Evolutionary conservation across 805 yeast species (phyloP).

Genomic region (Saturnispora bothae): DNA sequence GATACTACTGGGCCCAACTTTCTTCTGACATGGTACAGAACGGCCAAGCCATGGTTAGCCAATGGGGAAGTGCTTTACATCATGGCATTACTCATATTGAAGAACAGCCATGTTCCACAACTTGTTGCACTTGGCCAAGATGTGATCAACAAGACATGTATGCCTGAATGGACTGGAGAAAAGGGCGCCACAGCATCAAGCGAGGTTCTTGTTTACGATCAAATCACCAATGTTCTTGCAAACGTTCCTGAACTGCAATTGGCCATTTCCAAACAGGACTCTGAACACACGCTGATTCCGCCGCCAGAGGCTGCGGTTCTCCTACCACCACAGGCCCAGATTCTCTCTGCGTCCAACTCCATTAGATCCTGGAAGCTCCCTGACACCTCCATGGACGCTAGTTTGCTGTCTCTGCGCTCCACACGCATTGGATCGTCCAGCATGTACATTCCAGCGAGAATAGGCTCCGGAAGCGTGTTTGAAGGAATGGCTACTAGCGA

Average conservation of each 20-base stretch:
- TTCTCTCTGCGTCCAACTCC: not conserved
- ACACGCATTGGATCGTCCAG: too few relatives aligned
- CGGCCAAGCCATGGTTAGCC: constrained; percentile 4
- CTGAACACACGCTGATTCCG: not conserved
- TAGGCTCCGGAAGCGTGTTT: not conserved
- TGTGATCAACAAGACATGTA: not conserved
- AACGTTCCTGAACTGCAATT: not conserved
- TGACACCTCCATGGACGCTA: not conserved
- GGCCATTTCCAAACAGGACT: not conserved
- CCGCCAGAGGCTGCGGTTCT: not conserved
- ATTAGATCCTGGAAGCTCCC: not conserved
- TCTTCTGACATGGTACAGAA: constrained; percentile 5
- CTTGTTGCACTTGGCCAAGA: not conserved
- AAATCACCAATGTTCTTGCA: not conserved
- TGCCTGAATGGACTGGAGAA: constrained; percentile 2
- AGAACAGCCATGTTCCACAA: not conserved
- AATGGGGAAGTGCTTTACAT: constrained; percentile 1
- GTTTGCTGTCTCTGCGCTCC: too few relatives aligned
- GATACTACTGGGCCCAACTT: constrained; percentile 1
- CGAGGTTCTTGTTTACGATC: not conserved
- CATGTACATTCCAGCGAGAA: too few relatives aligned
- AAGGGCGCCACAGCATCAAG: not conserved
- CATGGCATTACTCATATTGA: not conserved
- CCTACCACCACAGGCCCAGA: not conserved
- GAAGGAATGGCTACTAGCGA: not conserved